A percentile compares a stretch with the other conserved stretches of the same genome.
Evolutionary conservation across 2,329 filamentous ascomycete genomes (phyloP).

Genomic region (Aureobasidium lini): DNA sequence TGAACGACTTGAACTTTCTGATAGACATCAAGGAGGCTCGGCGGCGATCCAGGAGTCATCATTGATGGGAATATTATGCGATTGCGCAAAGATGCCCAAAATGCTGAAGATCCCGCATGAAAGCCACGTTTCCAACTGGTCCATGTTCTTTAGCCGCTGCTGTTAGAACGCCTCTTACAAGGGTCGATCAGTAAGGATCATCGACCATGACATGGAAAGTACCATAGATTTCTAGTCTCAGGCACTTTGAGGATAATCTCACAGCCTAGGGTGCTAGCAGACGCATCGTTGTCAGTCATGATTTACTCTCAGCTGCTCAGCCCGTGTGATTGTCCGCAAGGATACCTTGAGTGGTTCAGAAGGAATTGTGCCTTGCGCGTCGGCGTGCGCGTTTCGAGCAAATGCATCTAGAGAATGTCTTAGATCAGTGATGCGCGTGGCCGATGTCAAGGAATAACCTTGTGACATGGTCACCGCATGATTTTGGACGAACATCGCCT

Average conservation of each 20-base stretch:
- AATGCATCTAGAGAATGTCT: not conserved
- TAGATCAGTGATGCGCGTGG: not conserved
- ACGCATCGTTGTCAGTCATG: slow-evolving; percentile 1
- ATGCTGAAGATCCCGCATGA: slow-evolving; percentile 5
- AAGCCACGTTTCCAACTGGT: slow-evolving; percentile 11
- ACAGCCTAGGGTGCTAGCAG: not conserved
- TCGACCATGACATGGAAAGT: not conserved
- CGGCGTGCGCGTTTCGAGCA: slow-evolving; percentile 1
- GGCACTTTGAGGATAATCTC: not conserved
- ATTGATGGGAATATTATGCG: not conserved
- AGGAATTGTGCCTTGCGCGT: not conserved
- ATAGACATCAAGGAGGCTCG: not conserved
- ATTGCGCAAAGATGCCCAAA: slow-evolving; percentile 11
- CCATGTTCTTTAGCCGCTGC: slow-evolving; percentile 10
- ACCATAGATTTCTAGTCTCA: not conserved
- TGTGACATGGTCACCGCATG: slow-evolving; percentile 3
- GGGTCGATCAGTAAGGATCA: slow-evolving; percentile 1
- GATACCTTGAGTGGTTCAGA: not conserved
- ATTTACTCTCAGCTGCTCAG: not conserved
- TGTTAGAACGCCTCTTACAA: slow-evolving; percentile 4
- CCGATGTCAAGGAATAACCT: not conserved
- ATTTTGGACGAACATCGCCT: not conserved
- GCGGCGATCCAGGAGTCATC: slow-evolving; percentile 1
- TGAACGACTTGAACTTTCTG: not conserved
- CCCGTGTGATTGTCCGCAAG: not conserved